Percentiles rank a stretch among this genome's conserved stretches.
Evolutionary conservation across 148 eudicot species (phyloP).

Genomic region (Vaccinium macrocarpon): DNA sequence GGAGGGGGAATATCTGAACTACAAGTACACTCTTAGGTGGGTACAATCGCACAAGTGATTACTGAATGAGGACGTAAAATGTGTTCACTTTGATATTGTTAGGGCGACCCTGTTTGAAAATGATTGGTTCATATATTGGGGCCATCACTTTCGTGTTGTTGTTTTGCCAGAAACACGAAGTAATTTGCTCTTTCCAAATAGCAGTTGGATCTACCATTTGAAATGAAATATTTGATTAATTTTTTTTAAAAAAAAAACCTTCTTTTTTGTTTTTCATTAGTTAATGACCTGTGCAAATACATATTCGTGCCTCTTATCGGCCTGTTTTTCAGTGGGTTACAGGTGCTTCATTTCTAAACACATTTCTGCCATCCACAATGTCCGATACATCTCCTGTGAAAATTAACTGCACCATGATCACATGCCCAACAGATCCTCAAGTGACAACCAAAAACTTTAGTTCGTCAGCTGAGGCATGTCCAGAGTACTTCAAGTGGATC

Average conservation of each 20-base stretch:
- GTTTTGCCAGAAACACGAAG: not conserved
- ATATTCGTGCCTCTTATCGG: not conserved
- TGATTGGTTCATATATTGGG: not conserved
- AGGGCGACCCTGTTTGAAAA: not conserved
- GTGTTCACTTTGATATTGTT: not conserved
- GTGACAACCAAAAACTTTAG: not conserved
- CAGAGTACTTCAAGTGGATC: constrained; percentile 62
- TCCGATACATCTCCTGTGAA: not conserved
- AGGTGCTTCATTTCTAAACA: constrained; percentile 11
- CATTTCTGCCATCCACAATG: not conserved
- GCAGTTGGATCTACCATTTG: not conserved
- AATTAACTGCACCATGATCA: not conserved
- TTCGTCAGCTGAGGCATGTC: constrained; percentile 33
- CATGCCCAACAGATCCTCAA: not conserved
- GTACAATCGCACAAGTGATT: not conserved
- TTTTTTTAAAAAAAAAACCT: too few relatives aligned
- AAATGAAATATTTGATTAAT: not conserved
- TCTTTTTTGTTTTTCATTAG: too few relatives aligned
- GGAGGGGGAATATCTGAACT: not conserved
- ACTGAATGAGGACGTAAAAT: not conserved
- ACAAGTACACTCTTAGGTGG: not conserved
- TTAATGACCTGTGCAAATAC: not conserved
- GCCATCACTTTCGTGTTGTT: not conserved
- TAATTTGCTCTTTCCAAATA: not conserved
- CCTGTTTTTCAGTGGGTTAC: constrained; percentile 23